Conservation (phyloP, 164 flowering plant species). For the Berberis thunbergii region DNA sequence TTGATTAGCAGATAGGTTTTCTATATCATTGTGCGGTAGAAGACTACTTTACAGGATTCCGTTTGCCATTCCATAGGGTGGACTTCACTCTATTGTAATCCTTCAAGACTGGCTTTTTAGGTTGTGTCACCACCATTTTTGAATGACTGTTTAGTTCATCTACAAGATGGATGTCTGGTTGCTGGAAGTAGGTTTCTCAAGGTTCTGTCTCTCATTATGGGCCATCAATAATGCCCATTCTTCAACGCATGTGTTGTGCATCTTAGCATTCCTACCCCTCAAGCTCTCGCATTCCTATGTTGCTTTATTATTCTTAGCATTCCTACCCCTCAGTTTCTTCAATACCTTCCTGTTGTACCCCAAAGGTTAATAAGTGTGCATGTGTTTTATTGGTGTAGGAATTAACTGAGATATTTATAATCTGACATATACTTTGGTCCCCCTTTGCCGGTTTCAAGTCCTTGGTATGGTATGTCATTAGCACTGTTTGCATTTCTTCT, state of each 20-base stretch:
- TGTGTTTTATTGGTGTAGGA: too few relatives aligned
- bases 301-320: too few relatives aligned
- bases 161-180: not conserved
- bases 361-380: not conserved
- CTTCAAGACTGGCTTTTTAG: conserved; percentile 1
- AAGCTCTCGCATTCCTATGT: too few relatives aligned
- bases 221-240: not conserved
- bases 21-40: conserved; percentile 29
- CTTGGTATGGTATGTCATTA: conserved; percentile 14
- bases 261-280: not conserved
- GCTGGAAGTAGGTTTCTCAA: not conserved
- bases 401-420: too few relatives aligned
- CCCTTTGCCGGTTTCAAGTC: conserved; percentile 14
- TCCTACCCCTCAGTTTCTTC: too few relatives aligned
- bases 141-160: not conserved
- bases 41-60: conserved; percentile 37
- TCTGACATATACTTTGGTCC: not conserved
- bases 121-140: not conserved
- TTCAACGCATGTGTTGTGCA: not conserved
- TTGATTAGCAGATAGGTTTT: conserved; percentile 35
- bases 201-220: conserved; percentile 1
- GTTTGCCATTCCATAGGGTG: conserved; percentile 14
- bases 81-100: not conserved
- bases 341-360: not conserved
- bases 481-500: conserved; percentile 6